Evolutionary conservation across 2,329 filamentous ascomycete species (phyloP).

Genomic region (Thelonectria rubi): DNA sequence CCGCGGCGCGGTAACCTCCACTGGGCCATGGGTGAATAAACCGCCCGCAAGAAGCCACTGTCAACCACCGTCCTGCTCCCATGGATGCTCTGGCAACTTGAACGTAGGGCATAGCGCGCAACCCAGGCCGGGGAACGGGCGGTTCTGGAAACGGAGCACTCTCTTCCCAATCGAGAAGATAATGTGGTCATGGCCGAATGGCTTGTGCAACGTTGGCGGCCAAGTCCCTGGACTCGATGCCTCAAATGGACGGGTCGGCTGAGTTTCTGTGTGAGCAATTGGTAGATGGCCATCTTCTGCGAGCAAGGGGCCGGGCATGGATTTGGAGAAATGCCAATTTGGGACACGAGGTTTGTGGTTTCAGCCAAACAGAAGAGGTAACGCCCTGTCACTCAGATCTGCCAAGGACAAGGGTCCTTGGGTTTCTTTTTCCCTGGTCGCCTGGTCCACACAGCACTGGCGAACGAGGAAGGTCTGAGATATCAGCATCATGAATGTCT

Average conservation of each 20-base stretch:
- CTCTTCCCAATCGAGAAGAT: slow-evolving; percentile 4
- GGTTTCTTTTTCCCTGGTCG: background rate
- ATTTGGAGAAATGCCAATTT: slow-evolving; percentile 42
- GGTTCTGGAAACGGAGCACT: slow-evolving; percentile 14
- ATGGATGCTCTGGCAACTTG: slow-evolving; percentile 1
- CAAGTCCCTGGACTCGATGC: slow-evolving; percentile 12
- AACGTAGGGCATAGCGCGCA: slow-evolving; percentile 10
- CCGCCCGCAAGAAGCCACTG: slow-evolving; percentile 3
- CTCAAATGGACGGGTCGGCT: slow-evolving; percentile 22
- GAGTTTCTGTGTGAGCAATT: slow-evolving; percentile 29
- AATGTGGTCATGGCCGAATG: slow-evolving; percentile 8
- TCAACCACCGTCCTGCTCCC: background rate
- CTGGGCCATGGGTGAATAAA: slow-evolving; percentile 2
- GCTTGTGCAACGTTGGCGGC: slow-evolving; percentile 23
- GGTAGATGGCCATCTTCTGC: slow-evolving; percentile 24
- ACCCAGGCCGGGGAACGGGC: background rate
- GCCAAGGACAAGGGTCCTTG: slow-evolving; percentile 28
- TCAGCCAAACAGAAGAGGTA: slow-evolving; percentile 38
- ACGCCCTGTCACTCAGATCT: slow-evolving; percentile 38
- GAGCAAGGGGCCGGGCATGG: slow-evolving; percentile 17
- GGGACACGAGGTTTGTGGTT: slow-evolving; percentile 45
- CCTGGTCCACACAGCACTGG: slow-evolving; percentile 18
- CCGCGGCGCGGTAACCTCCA: slow-evolving; percentile 11
- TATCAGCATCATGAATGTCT: background rate
- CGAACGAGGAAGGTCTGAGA: slow-evolving; percentile 20